A percentile compares a stretch with the other conserved stretches of the same genome.
phyloP scores from a whole-genome alignment of 345 rosid species.

The Lepidium africanum region DNA sequence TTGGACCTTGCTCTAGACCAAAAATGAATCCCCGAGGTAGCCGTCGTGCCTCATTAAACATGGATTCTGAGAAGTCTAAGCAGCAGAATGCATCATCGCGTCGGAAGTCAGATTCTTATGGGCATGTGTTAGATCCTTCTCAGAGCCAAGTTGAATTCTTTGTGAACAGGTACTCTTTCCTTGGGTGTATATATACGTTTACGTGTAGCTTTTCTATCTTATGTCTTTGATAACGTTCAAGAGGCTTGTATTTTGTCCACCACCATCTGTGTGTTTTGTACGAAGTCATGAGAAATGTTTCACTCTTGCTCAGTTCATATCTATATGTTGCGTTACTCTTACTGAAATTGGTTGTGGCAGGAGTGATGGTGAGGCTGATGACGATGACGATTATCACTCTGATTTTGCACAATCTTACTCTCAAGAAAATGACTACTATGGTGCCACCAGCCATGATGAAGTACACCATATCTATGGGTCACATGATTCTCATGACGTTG shows the following conservation, averaged over 20 bases:
- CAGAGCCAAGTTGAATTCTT: slow-evolving; percentile 45
- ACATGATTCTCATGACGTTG: slow-evolving; percentile 40
- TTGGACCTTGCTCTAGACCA: slow-evolving; percentile 58
- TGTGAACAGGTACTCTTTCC: slow-evolving; percentile 42
- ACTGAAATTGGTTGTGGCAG: slow-evolving; percentile 30
- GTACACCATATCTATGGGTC: slow-evolving; percentile 38
- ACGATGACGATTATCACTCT: slow-evolving; percentile 45
- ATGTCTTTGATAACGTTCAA: not conserved
- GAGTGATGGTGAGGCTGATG: slow-evolving; percentile 87
- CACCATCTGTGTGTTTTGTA: not conserved
- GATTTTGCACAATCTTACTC: slow-evolving; percentile 49
- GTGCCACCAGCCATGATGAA: slow-evolving; percentile 38
- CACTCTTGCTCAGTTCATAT: not conserved
- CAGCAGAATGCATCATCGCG: slow-evolving; percentile 35
- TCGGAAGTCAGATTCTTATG: slow-evolving; percentile 31
- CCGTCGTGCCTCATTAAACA: slow-evolving; percentile 36
- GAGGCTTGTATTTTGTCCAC: not conserved
- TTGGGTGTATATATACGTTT: not conserved
- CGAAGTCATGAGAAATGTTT: not conserved
- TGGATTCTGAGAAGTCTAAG: slow-evolving; percentile 37
- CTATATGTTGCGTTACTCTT: slow-evolving; percentile 11
- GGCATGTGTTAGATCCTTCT: slow-evolving; percentile 35
- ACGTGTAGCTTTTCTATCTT: not conserved
- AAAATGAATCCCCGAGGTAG: slow-evolving; percentile 33
- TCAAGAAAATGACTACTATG: slow-evolving; percentile 49